phyloP scores from a whole-genome alignment of 2,329 filamentous ascomycete species.

The Falciphora oryzae region DNA sequence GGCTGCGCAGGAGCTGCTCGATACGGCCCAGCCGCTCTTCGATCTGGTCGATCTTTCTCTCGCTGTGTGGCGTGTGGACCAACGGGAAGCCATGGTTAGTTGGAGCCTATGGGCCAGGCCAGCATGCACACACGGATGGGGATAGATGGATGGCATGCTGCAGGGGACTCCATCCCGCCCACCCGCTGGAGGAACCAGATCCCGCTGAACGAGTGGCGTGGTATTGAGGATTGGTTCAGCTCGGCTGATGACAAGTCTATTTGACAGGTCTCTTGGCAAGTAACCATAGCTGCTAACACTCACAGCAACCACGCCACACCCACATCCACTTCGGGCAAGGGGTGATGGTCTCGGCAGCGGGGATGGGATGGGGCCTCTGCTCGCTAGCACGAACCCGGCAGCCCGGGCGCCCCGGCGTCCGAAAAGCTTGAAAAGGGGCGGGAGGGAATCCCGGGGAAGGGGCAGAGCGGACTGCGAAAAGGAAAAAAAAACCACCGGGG shows the following conservation, averaged over 20 bases:
- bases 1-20: slow-evolving; percentile 35
- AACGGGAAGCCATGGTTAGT: not conserved
- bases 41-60: slow-evolving; percentile 47
- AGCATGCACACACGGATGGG: not conserved
- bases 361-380: too few species aligned
- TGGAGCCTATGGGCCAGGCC: too few species aligned
- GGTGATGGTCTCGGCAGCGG: not conserved
- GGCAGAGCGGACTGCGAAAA: too few species aligned
- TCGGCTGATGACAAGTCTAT: not conserved
- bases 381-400: not conserved
- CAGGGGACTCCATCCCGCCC: too few species aligned
- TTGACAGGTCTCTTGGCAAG: not conserved
- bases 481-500: slow-evolving; percentile 5
- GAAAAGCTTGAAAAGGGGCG: not conserved
- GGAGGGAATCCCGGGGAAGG: not conserved
- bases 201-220: not conserved
- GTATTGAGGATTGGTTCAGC: not conserved
- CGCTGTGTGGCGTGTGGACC: slow-evolving; percentile 27
- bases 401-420: too few species aligned
- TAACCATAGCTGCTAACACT: not conserved
- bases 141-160: too few species aligned
- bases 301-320: not conserved
- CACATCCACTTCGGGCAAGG: not conserved
- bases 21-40: slow-evolving; percentile 39
- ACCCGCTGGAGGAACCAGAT: not conserved